Conservation (phyloP, 495 filamentous ascomycete genomes). For the Tetracladium setigerum region DNA sequence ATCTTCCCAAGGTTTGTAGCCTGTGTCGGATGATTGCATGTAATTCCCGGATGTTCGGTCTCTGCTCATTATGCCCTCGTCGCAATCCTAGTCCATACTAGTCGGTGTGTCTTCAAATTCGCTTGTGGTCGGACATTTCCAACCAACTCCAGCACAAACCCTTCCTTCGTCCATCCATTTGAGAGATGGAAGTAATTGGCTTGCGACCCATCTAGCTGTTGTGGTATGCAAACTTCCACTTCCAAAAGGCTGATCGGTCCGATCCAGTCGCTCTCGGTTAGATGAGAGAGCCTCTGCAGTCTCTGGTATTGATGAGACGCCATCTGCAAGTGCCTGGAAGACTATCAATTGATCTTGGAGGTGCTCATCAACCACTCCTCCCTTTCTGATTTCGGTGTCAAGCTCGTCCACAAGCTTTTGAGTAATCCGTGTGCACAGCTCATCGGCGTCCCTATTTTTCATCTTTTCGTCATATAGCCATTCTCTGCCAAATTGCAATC, state of each 20-base stretch:
- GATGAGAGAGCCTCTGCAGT: conserved; percentile 15
- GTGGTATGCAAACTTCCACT: conserved; percentile 59
- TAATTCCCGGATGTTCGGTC: too few species aligned
- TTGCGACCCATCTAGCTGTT: conserved; percentile 70
- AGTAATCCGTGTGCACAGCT: conserved; percentile 31
- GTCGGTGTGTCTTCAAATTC: too few species aligned
- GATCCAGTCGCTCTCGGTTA: conserved; percentile 21
- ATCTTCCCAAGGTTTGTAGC: too few species aligned
- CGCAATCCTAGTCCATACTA: too few species aligned
- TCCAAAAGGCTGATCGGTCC: conserved; percentile 37
- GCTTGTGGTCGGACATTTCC: conserved; percentile 7
- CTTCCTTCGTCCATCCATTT: conserved; percentile 44
- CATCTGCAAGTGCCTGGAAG: conserved; percentile 67
- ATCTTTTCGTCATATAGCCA: conserved; percentile 45
- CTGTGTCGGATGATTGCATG: too few species aligned
- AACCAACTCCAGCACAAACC: conserved; percentile 42
- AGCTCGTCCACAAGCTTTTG: conserved; percentile 49
- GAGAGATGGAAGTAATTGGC: conserved; percentile 41
- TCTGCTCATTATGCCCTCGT: too few species aligned
- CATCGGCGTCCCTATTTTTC: conserved; percentile 20
- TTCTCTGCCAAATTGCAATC: conserved; percentile 60
- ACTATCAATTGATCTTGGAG: conserved; percentile 77
- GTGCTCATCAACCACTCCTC: conserved; percentile 57
- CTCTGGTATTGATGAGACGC: conserved; percentile 31
- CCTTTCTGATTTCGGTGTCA: conserved; percentile 44